Evolutionary conservation across 1,284 basidiomycete genomes (phyloP), one percentile per base, ranked within the genome.

Genomic region (Melanopsichium pennsylvanicum): DNA sequence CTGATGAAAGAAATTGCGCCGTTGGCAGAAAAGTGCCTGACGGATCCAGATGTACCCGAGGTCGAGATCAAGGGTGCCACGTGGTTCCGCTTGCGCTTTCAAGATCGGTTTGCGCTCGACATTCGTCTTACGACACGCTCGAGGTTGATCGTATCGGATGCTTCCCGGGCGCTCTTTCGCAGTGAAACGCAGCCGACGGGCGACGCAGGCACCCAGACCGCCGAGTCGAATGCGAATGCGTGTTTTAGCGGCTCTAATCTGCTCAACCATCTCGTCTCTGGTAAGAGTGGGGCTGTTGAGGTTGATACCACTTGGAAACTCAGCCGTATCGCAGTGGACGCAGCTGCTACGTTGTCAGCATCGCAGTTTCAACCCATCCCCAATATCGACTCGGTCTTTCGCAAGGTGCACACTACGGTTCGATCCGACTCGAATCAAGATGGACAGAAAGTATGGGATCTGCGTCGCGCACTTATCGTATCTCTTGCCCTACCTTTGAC

Each of bases 11-110:
- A 88, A 71, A 82, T 92, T 10, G 88, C 90, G 59, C 85, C 84
- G 10, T 87, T 91, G 36, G 83, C 85, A 18, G 84, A 34, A 76
- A 82, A 61, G 61, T 48, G 79, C 75, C 51, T 83, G 82, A n/a
- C 81, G 76, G 29, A 83, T 78, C 49, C 68, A 1, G 52, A 55
- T 16, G 39, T 54, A 26, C 62, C 66, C 26, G 88, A 90, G 66
- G 86, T 86, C 11, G 87, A 89, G 77, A 85, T 89, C 6, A 91
- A 90, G 80, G 85, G 88, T 4, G 87, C 88, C 32, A 88, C 88
- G 5, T 92, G 90, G 90, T 91, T 88, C 82, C 84, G 90, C 45
- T 80, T 92, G 27, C 81, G 89, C 39, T 89, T 89, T 64, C 85
- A 89, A 74, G 83, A 87, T 26, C 85, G 86, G 87, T 87, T 90